Conservation (phyloP, 2,329 filamentous ascomycete genomes). For the Pestalotiopsis sp. region DNA sequence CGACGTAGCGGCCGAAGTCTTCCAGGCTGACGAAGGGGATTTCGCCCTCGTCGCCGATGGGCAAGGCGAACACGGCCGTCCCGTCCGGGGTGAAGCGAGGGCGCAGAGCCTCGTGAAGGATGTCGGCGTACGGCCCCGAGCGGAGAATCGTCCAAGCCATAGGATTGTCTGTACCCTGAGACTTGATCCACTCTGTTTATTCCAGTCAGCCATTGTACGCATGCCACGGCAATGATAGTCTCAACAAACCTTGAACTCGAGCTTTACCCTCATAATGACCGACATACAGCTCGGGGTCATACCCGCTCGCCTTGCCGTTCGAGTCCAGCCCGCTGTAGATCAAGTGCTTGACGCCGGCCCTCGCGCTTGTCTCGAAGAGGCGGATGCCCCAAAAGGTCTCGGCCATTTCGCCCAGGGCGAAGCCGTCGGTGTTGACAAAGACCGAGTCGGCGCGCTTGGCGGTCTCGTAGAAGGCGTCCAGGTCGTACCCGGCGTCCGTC, state of each 20-base stretch:
- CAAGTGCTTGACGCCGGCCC: not conserved
- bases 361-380: not conserved
- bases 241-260: not conserved
- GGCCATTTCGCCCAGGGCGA: not conserved
- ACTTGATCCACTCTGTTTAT: not conserved
- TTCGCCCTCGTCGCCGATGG: not conserved
- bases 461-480: not conserved
- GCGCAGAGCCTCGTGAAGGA: not conserved
- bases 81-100: not conserved
- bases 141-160: not conserved
- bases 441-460: not conserved
- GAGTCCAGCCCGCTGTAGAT: not conserved
- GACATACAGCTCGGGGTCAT: not conserved
- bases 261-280: conserved; percentile 3
- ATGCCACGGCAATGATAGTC: not conserved
- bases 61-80: not conserved
- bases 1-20: not conserved
- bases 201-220: not conserved
- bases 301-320: not conserved
- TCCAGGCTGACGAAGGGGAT: not conserved
- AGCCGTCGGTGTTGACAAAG: conserved; percentile 4
- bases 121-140: conserved; percentile 1
- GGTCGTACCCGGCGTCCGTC: not conserved
- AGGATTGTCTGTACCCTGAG: not conserved
- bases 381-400: conserved; percentile 4